phyloP scores from a whole-genome alignment of 805 yeast species.

The Metschnikowia lachancei region DNA sequence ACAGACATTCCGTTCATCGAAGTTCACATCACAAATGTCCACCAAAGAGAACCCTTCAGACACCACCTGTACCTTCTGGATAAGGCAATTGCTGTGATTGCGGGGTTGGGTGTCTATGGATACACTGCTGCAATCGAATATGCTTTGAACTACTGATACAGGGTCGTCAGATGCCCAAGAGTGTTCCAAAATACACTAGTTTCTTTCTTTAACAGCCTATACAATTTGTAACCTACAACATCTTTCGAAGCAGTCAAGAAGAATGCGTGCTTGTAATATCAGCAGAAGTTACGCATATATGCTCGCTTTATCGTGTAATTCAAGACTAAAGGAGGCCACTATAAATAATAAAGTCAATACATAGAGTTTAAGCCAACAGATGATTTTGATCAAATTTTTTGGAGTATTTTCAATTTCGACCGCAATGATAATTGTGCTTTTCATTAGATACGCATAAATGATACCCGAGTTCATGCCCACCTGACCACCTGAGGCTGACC shows the following conservation, averaged over 20 bases:
- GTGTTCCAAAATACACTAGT: neutral
- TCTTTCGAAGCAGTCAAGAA: neutral
- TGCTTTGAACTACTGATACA: slow-evolving; percentile 34
- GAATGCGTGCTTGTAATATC: neutral
- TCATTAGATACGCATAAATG: too few species aligned
- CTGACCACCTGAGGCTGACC: neutral
- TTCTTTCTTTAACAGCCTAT: neutral
- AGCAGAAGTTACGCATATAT: neutral
- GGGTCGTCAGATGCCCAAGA: neutral
- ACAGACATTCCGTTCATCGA: slow-evolving; percentile 50
- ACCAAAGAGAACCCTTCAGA: slow-evolving; percentile 50
- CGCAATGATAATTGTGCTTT: too few species aligned
- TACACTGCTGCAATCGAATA: slow-evolving; percentile 41
- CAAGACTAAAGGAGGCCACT: neutral
- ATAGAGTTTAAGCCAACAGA: neutral
- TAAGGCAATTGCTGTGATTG: slow-evolving; percentile 46
- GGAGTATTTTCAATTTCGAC: too few species aligned
- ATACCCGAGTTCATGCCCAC: neutral
- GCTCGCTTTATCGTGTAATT: neutral
- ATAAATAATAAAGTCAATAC: neutral
- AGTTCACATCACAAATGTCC: slow-evolving; percentile 51
- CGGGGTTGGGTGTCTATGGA: slow-evolving; percentile 43
- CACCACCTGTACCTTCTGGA: slow-evolving; percentile 49
- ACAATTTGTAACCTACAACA: neutral
- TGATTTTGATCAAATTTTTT: too few species aligned